phyloP scores from a whole-genome alignment of 75 land plant genomes.

The Chamaecyparis obtusa region DNA sequence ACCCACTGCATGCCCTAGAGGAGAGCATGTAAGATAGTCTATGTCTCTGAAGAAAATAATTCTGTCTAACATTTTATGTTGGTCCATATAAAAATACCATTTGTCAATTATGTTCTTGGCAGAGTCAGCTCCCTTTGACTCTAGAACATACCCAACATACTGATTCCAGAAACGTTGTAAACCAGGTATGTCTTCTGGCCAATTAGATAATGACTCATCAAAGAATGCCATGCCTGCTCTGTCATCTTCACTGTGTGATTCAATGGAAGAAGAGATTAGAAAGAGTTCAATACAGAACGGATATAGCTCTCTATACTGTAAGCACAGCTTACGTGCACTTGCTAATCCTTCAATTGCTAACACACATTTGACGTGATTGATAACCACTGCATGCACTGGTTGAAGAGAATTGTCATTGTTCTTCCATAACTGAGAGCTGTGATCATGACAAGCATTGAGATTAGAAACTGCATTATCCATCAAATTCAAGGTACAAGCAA shows the following conservation, averaged over 20 bases:
- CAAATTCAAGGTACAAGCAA: conserved; percentile 30
- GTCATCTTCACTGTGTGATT: conserved; percentile 13
- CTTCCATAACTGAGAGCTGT: conserved; percentile 4
- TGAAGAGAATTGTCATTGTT: conserved; percentile 8
- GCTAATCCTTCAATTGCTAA: conserved; percentile 41
- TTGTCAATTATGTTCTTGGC: conserved; percentile 34
- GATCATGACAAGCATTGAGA: conserved; percentile 15
- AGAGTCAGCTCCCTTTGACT: conserved; percentile 18
- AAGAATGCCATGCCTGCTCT: conserved; percentile 37
- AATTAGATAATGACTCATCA: conserved; percentile 52
- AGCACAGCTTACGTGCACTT: conserved; percentile 23
- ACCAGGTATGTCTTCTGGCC: conserved; percentile 62
- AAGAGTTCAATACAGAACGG: conserved; percentile 66
- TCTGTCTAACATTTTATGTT: background rate
- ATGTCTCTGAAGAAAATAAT: conserved; percentile 12
- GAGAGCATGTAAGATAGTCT: conserved; percentile 1
- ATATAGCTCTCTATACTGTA: conserved; percentile 36
- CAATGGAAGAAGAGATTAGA: conserved; percentile 35
- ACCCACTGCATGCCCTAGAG: conserved; percentile 2
- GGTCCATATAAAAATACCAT: conserved; percentile 33
- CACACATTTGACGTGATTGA: conserved; percentile 60
- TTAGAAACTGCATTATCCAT: conserved; percentile 35
- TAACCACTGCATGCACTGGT: conserved; percentile 44
- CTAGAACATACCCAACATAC: conserved; percentile 53
- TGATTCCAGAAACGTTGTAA: conserved; percentile 85